A percentile compares a stretch with the other conserved stretches of the same genome.
These are phyloP conservation scores for Mycena filopes DNA, from an alignment of 768 basidiomycete species.

Conservation along the genomic window DNA sequence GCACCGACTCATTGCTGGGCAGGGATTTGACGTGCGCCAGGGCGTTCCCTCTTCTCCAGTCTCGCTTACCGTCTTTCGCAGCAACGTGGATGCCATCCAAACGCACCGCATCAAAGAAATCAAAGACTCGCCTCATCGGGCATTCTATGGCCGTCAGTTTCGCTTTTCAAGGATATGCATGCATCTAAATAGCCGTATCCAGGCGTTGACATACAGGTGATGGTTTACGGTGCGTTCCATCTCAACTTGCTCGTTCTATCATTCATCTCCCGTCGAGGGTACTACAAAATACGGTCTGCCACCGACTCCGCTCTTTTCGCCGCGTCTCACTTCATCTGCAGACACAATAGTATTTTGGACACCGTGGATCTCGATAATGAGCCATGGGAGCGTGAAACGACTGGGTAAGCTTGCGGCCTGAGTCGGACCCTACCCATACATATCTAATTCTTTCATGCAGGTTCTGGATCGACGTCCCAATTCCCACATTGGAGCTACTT, in stretches of 20 bases:
- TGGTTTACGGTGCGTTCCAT: conserved; percentile 73
- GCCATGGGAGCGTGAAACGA: conserved; percentile 78
- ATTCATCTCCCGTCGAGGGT: conserved; percentile 56
- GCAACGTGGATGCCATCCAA: conserved; percentile 81
- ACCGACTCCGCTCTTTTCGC: neutral
- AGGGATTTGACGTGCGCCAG: conserved; percentile 81
- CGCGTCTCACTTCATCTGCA: conserved; percentile 38
- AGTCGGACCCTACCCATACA: no score
- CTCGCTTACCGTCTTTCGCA: conserved; percentile 45
- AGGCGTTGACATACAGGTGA: conserved; percentile 73
- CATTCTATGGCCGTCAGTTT: conserved; percentile 79
- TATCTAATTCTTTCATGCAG: conserved; percentile 46
- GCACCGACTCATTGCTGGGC: conserved; percentile 2
- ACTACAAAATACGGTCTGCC: conserved; percentile 77
- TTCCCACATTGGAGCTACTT: conserved; percentile 56
- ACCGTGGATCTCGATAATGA: conserved; percentile 82
- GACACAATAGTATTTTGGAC: conserved; percentile 75
- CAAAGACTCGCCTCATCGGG: conserved; percentile 60
- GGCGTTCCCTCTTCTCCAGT: neutral
- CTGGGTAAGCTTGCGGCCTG: conserved; percentile 54
- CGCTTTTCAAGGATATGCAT: neutral
- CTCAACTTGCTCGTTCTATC: neutral
- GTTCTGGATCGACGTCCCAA: conserved; percentile 69
- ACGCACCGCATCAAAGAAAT: conserved; percentile 80
- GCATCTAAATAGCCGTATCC: conserved; percentile 2